Base-by-base conservation (phyloP, 2,329 filamentous ascomycete genomes). In the Hypoxylon sp. region DNA sequence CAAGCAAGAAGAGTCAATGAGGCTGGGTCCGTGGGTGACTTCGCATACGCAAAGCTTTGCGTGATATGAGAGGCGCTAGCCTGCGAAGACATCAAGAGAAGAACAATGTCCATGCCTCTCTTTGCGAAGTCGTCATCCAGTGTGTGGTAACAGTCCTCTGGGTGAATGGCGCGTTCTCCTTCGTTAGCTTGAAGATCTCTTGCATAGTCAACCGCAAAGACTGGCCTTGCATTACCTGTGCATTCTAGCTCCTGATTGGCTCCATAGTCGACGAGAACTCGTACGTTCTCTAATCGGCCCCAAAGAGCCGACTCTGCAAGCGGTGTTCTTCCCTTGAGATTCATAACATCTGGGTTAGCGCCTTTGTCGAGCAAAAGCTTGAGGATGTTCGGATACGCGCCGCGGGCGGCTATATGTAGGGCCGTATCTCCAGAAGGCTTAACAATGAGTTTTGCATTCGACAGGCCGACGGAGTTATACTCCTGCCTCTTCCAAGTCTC, bases 401-500 rank as follows among this genome's bases (percentile, higher is more conserved):
- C 47, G 44, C 61, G 43, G 13, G 50, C 41, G 11, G 61, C 61
- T 8, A 64, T 32, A 19, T 60, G 44, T 24, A 64, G 15, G 15
- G 52, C 52, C 17, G 52, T 56, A 11, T 46, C 20, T 6, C 52
- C 52, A 32, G 4, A 44, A 10, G 3, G 19, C 8, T 46, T 32
- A 6, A 10, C 15, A 22, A 47, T 15, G 5, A 17, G 26, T 19
- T 20, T 17, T 32, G 4, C 10, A 17, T 41, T 41, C 2, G 15
- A 41, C 15, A 5, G 19, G 37, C 34, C 4, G 10, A n/a, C 4
- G 15, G 15, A 7, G 8, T 17, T 5, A n/a, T 2, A 6, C n/a
- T 41, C 37, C 15, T 17, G 37, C 15, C 6, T 19, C 2, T 6
- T 41, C 15, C 17, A n/a, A 17, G 6, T 19, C 15, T 41, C 37